Evolutionary conservation across 2,329 filamentous ascomycete species (phyloP).

Genomic region (Emergomyces pasteurianus): DNA sequence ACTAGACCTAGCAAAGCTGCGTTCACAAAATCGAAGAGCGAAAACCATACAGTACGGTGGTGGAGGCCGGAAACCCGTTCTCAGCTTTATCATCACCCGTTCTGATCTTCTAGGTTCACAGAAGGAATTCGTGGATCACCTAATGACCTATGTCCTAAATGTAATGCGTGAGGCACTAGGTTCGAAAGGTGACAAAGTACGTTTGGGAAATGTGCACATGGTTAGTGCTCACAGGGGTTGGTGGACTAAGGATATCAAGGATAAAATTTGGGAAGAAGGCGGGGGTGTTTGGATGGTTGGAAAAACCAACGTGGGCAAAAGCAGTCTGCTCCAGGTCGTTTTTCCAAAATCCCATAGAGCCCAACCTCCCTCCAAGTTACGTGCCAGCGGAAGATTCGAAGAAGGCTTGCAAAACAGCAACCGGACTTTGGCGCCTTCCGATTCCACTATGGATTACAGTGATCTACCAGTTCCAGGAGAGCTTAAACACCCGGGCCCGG

Average conservation of each 20-base stretch:
- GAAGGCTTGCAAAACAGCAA: background rate
- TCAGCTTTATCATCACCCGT: slow-evolving; percentile 85
- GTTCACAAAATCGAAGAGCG: slow-evolving; percentile 69
- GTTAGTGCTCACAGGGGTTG: slow-evolving; percentile 78
- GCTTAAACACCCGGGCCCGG: background rate
- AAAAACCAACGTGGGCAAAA: slow-evolving; percentile 98
- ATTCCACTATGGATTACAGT: background rate
- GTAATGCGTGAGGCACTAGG: slow-evolving; percentile 69
- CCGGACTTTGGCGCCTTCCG: background rate
- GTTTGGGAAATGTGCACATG: slow-evolving; percentile 76
- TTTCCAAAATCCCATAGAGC: slow-evolving; percentile 60
- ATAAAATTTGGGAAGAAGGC: slow-evolving; percentile 71
- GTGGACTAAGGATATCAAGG: slow-evolving; percentile 82
- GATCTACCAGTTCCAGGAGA: background rate
- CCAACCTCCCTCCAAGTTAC: slow-evolving; percentile 48
- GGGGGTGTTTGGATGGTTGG: slow-evolving; percentile 92
- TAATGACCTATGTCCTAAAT: slow-evolving; percentile 75
- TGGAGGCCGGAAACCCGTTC: slow-evolving; percentile 61
- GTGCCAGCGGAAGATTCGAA: background rate
- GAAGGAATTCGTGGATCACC: slow-evolving; percentile 67
- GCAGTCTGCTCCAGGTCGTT: slow-evolving; percentile 73
- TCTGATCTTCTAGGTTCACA: slow-evolving; percentile 74
- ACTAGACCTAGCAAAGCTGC: slow-evolving; percentile 59
- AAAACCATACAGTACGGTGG: slow-evolving; percentile 52
- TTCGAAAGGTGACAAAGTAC: slow-evolving; percentile 51